Evolutionary conservation across 192 early-diverging fungal species (phyloP), one percentile per base, ranked within the genome.

Genomic region (Entophlyctis helioformis): DNA sequence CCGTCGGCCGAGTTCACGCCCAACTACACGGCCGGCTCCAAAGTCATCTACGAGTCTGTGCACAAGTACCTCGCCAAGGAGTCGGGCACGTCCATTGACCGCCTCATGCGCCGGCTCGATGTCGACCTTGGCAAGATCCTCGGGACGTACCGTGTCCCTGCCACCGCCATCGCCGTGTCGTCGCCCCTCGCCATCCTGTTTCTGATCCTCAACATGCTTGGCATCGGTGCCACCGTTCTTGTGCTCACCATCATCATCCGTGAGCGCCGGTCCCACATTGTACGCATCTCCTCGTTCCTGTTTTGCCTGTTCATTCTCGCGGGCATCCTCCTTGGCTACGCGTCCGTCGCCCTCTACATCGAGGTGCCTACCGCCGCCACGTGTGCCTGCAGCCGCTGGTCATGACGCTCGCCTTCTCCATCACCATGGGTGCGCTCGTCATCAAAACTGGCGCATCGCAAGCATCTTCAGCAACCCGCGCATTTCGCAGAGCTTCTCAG

Each of bases 331-430:
- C 18, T 48, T 15, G 22, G 34, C 16, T 28, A 39, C 18, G 7
- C 1, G 7, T 39, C 46, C 16, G 20, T 37, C 2, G 42, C 43
- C 28, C 24, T 52, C 11, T 55, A 55, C 40, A 55, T 27, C 22
- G 53, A 46, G 8, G 19, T 19, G 3, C 53, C 53, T 3, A 3
- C 45, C 3, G 13, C 26, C 5, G 21, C 5, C 7, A 48, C 34
- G 13, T 55, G 53, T 35, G 22, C 50, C 29, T 55, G 10, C 46
- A 55, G 36, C 46, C 53, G 10, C 50, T 45, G 53, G 13, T 52
- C 16, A 0, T 52, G 7, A 16, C n/a, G 8, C 11, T 52, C 13
- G 16, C 50, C 7, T 52, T 32, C 28, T 26, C 27, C 20, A 11
- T 52, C 40, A 44, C 39, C 27, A 24, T 44, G 12, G 15, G 20